Base-by-base conservation (phyloP, 768 basidiomycete species). In the Saitozyma podzolica region DNA sequence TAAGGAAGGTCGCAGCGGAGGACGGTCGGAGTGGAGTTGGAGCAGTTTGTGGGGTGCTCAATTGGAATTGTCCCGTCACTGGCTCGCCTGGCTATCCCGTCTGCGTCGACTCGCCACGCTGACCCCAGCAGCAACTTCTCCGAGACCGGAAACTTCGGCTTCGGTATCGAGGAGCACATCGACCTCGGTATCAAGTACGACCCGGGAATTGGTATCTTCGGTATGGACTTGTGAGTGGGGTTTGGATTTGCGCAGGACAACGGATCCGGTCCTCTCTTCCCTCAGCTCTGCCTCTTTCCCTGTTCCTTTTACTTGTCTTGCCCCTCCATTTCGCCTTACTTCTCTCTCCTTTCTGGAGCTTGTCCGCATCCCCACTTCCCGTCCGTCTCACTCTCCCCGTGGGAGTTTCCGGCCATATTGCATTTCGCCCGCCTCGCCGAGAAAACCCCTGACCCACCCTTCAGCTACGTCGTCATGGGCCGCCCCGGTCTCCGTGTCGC, bases 121-220 rank as follows among this genome's bases (percentile, higher is more conserved):
- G 60, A 67, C 13, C 40, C 51, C 14, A 10, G 2, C 55, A 87
- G 86, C 81, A 98, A 98, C 88, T 98, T 96, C 84, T 95, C 92
- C 70, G 92, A 92, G 82, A 96, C 92, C 63, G 95, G 95, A 63
- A 97, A 98, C 89, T 99, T 99, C 80, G 95, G 95, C 72, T 99
- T 98, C 83, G 95, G 94, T 80, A 91, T 96, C 79, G 92, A 95
- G 62, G 83, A 78, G 84, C 95, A 99, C 83, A 99, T 99, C 82
- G 95, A 99, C 82, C 84, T 99, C 69, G 95, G 95, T 78, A 95
- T 95, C 75, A 88, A 95, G 78, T 99, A 99, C 83, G 95, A 99
- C 82, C 95, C 95, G 65, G 85, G 86, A 77, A 97, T 99, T 77
- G 95, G 95, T 87, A 97, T 98, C 82, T 97, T 97, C 80, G 95